Evolutionary conservation across 2,329 filamentous ascomycete species (phyloP).

Genomic region (Stenocarpella maydis): DNA sequence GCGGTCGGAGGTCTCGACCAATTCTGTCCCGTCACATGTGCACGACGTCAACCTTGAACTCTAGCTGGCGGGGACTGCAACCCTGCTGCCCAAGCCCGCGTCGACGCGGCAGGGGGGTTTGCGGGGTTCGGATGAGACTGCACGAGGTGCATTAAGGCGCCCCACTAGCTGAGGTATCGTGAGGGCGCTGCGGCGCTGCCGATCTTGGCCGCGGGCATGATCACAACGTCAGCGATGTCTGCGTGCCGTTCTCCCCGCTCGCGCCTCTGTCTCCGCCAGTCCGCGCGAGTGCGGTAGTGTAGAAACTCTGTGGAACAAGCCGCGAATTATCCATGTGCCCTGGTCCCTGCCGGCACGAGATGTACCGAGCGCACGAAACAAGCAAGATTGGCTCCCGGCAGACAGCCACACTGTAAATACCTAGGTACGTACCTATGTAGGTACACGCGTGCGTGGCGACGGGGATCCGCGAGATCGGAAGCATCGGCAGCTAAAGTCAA

Average conservation of each 20-base stretch:
- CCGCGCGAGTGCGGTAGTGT: background rate
- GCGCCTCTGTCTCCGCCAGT: background rate
- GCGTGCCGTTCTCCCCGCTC: slow-evolving; percentile 1
- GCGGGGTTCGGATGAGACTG: slow-evolving; percentile 23
- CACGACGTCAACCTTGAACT: slow-evolving; percentile 1
- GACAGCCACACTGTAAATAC: background rate
- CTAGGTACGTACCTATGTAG: too few relatives aligned
- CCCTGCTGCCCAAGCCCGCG: slow-evolving; percentile 11
- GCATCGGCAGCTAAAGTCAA: background rate
- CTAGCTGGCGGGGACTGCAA: background rate
- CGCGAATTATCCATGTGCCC: background rate
- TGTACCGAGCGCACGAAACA: slow-evolving; percentile 5
- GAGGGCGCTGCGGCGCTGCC: background rate
- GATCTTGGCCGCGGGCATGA: background rate
- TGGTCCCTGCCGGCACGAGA: slow-evolving; percentile 5
- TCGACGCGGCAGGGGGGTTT: background rate
- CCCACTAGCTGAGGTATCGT: background rate
- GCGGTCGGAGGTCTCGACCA: background rate
- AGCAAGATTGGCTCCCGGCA: slow-evolving; percentile 1
- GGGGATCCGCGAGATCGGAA: background rate
- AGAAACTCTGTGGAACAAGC: background rate
- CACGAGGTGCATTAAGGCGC: slow-evolving; percentile 10
- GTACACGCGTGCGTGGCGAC: too few relatives aligned
- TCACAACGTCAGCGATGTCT: slow-evolving; percentile 15
- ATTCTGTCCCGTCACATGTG: slow-evolving; percentile 14